phyloP scores from a whole-genome alignment of 1,284 basidiomycete genomes.

The Ustilago cynodontis region DNA sequence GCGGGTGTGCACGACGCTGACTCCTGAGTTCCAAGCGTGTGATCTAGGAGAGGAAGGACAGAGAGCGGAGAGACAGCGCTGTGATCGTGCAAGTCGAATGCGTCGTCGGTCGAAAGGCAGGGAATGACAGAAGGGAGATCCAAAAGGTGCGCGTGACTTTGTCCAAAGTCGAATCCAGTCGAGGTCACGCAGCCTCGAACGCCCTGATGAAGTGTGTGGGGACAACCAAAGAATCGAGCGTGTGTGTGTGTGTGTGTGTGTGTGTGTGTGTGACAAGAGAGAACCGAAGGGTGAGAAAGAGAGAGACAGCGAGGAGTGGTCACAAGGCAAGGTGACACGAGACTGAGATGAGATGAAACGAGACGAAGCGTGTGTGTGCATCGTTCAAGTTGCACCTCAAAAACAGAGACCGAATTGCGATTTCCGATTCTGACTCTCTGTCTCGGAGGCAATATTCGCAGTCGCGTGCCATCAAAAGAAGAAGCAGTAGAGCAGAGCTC shows the following conservation, averaged over 20 bases:
- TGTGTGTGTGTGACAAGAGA: not conserved
- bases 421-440: not conserved
- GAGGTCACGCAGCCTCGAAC: not conserved
- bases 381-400: not conserved
- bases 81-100: not conserved
- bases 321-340: not conserved
- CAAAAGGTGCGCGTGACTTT: not conserved
- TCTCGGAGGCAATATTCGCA: not conserved
- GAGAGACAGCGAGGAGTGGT: not conserved
- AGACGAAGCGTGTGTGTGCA: not conserved
- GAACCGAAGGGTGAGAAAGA: not conserved
- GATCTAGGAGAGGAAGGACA: not conserved
- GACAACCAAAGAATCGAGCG: not conserved
- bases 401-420: not conserved
- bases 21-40: not conserved
- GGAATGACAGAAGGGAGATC: not conserved
- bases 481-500: not conserved
- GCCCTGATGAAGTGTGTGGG: not conserved
- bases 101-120: not conserved
- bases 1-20: not conserved
- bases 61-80: not conserved
- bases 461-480: not conserved
- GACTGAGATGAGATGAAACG: slow-evolving; percentile 7
- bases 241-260: not conserved
- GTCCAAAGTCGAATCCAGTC: not conserved